Evolutionary conservation across 2,329 filamentous ascomycete genomes (phyloP), one percentile per base, ranked within the genome.

Genomic region (Sclerotinia nivalis): DNA sequence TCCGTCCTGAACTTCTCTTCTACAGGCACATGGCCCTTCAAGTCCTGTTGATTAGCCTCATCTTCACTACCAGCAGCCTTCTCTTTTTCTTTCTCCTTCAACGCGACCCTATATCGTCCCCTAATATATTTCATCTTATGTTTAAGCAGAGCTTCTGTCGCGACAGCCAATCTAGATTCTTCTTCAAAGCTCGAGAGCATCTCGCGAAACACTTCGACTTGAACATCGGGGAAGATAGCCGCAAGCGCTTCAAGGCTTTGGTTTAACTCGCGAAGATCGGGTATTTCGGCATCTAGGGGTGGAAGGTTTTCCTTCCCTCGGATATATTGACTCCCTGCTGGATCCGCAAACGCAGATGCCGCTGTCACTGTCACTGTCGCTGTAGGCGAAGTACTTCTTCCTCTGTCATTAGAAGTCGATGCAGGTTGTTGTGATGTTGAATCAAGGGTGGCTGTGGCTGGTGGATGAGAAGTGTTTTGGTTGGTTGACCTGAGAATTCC

Each of bases 201-300:
- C 82, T 95, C 92, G 58, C 92, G 87, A 77, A 96, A 93, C 25
- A 94, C 92, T 74, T 94, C 91, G 71, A 92, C 84, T 79, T 93
- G 90, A n/a, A 94, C 84, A 79, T 94, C 88, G 40, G 92, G 92
- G 74, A 96, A 96, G 12, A 94, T 85, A 61, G 87, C 87, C 31
- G 88, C 87, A 56, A 96, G 85, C 18, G 85, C 87, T 71, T 87
- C 86, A 72, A 96, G 87, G 74, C 88, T 86, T 65, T 83, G 83
- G 81, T 95, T 95, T 62, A 95, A 84, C 70, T 90, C 87, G 73
- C 86, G 84, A 34, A 93, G 83, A 75, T 93, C 86, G 52, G 87
- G 85, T 49, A 85, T 82, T 71, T 89, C 87, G 73, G 82, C 68
- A 67, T 75, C 81, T 10, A 83, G 73, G 58, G 82, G 81, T 28